Percentiles rank a stretch among this genome's conserved stretches.
Evolutionary conservation across 805 yeast species (phyloP).

Genomic region (Starmerella apicola): DNA sequence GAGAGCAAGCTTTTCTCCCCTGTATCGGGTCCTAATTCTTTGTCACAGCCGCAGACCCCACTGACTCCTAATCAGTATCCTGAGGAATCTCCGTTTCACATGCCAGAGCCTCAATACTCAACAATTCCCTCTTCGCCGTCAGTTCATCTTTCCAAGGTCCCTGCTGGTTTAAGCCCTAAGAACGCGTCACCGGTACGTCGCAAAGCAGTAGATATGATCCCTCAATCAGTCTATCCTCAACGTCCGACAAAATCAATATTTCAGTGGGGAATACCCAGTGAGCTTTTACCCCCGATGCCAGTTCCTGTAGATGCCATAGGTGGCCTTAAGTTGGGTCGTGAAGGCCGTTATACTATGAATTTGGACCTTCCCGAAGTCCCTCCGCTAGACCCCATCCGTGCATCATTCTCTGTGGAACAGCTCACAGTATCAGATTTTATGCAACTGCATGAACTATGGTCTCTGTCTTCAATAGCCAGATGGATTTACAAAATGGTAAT

Average conservation of each 20-base stretch:
- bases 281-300: slow-evolving; percentile 16
- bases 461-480: slow-evolving; percentile 13
- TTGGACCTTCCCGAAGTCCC: slow-evolving; percentile 20
- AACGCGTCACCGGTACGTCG: slow-evolving; percentile 1
- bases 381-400: slow-evolving; percentile 16
- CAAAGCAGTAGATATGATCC: background rate
- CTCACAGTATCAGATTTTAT: slow-evolving; percentile 20
- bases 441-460: slow-evolving; percentile 14
- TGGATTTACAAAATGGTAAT: slow-evolving; percentile 17
- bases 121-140: too few relatives aligned
- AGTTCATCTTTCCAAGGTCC: too few relatives aligned
- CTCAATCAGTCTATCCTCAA: background rate
- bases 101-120: too few relatives aligned
- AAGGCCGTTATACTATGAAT: slow-evolving; percentile 13
- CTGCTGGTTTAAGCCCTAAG: too few relatives aligned
- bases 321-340: slow-evolving; percentile 10
- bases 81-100: too few relatives aligned
- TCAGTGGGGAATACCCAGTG: slow-evolving; percentile 15
- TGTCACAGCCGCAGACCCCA: too few relatives aligned
- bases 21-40: too few relatives aligned
- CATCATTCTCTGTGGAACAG: slow-evolving; percentile 19
- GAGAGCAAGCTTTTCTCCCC: too few relatives aligned
- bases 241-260: slow-evolving; percentile 11
- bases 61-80: too few relatives aligned
- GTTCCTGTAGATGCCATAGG: slow-evolving; percentile 12